Conservation (phyloP, 306 rosid species). For the Casuarina equisetifolia region DNA sequence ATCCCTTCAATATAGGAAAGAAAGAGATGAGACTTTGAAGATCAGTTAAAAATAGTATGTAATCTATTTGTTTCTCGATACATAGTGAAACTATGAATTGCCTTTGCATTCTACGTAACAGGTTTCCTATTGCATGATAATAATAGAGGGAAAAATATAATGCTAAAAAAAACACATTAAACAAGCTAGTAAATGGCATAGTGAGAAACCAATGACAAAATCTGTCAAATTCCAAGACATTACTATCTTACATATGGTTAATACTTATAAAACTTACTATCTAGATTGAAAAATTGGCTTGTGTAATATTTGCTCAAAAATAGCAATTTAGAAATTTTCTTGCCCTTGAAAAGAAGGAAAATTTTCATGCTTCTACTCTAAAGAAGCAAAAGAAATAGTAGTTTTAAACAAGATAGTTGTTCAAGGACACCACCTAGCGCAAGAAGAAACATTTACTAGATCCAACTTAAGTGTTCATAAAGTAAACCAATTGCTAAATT, state of each 20-base stretch:
- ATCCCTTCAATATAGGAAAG: slow-evolving; percentile 59
- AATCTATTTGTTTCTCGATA: not conserved
- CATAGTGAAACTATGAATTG: not conserved
- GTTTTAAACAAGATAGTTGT: not conserved
- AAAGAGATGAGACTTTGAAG: slow-evolving; percentile 26
- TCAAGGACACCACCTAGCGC: not conserved
- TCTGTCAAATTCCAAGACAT: not conserved
- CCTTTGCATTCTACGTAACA: not conserved
- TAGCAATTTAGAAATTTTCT: too few relatives aligned
- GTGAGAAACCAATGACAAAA: not conserved
- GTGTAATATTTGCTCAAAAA: not conserved
- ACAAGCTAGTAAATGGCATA: not conserved
- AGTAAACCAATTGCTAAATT: not conserved
- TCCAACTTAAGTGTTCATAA: not conserved
- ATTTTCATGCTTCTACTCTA: not conserved
- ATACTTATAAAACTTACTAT: not conserved
- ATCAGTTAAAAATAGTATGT: not conserved
- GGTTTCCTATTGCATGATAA: not conserved
- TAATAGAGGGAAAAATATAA: not conserved
- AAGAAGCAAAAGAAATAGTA: not conserved
- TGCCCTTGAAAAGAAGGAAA: not conserved
- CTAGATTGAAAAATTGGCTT: not conserved
- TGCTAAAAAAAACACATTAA: not conserved
- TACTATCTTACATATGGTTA: not conserved
- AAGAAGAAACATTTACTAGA: not conserved